Percentiles rank a stretch among this genome's conserved stretches.
phyloP scores from a whole-genome alignment of 2,329 filamentous ascomycete genomes.

The Pseudocercospora pini-densiflorae region DNA sequence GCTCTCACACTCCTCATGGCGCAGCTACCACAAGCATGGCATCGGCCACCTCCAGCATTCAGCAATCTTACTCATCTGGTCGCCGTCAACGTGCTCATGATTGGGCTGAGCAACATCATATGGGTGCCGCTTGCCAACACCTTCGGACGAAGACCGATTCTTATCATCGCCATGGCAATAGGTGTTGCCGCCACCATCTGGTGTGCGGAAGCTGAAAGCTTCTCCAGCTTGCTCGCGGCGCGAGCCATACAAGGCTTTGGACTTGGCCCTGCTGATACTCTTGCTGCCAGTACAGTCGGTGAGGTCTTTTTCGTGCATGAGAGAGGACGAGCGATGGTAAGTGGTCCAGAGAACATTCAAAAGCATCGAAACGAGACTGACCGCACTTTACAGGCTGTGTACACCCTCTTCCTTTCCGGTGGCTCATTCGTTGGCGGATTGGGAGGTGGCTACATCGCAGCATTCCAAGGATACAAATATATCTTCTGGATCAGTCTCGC shows the following conservation, averaged over 20 bases:
- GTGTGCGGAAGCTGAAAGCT: constrained; percentile 45
- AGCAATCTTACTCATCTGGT: constrained; percentile 43
- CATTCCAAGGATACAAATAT: constrained; percentile 41
- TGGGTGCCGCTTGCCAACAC: constrained; percentile 50
- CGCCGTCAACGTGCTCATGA: constrained; percentile 45
- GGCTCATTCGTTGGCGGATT: constrained; percentile 47
- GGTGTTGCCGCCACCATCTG: constrained; percentile 44
- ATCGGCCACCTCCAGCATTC: constrained; percentile 39
- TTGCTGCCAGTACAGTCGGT: constrained; percentile 47
- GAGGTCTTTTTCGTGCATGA: constrained; percentile 51
- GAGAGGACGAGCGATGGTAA: constrained; percentile 46
- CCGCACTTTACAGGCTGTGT: constrained; percentile 42
- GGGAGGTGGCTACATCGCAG: constrained; percentile 48
- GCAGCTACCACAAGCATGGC: constrained; percentile 13
- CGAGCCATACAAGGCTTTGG: constrained; percentile 45
- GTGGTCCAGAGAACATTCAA: background rate
- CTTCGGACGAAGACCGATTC: constrained; percentile 46
- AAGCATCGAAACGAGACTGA: background rate
- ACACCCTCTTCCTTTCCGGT: constrained; percentile 45
- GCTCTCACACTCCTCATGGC: constrained; percentile 41
- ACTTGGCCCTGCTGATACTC: constrained; percentile 44
- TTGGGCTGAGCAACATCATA: constrained; percentile 46
- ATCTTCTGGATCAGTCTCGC: constrained; percentile 49
- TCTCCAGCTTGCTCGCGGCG: constrained; percentile 44
- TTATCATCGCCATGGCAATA: constrained; percentile 43